Base-by-base conservation (phyloP, 2,329 filamentous ascomycete genomes). In the Colletotrichum cuscutae region DNA sequence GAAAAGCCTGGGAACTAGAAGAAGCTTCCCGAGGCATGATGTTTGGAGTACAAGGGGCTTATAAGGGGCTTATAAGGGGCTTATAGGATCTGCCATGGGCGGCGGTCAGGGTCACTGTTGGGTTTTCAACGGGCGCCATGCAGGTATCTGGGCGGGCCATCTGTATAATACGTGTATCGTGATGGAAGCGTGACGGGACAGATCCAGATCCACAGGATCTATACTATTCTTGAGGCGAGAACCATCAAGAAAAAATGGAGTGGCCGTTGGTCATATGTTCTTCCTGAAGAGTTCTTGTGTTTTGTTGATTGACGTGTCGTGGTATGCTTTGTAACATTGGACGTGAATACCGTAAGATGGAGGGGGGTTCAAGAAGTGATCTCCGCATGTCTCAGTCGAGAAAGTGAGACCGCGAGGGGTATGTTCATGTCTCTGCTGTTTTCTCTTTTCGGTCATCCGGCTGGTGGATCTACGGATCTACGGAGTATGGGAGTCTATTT, bases 111-210 rank as follows among this genome's bases (percentile, higher is more conserved):
- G 13, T 58, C 49, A 15, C 6, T 15, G 28, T 46, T 53, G 61
- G 42, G 37, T 13, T 42, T 42, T 46, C 30, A 22, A 24, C n/a
- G 28, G 67, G 35, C 35, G 35, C 52, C 22, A 42, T 66, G 56
- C 49, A 26, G 37, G 13, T 35, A 52, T 57, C 52, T 54, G 35
- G 57, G 35, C 30, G 35, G 57, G 28, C 30, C 28, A 54, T 22
- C 26, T 73, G 71, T 73, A 73, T 67, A 63, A 71, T 59, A 73
- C 5, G 37, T 68, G 71, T 73, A 72, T 30, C 46, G 12, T n/a
- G 42, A 49, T 13, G 30, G 46, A 26, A 32, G n/a, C 46, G 28
- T n/a, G 60, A 9, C 42, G 11, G 19, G n/a, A 30, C 19, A 30
- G 37, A 12, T 42, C 32, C 5, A 6, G 63, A 46, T 49, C 35